These are phyloP conservation scores for Plantago ovata DNA, from an alignment of 257 asterid genomes.

Conservation along the genomic window DNA sequence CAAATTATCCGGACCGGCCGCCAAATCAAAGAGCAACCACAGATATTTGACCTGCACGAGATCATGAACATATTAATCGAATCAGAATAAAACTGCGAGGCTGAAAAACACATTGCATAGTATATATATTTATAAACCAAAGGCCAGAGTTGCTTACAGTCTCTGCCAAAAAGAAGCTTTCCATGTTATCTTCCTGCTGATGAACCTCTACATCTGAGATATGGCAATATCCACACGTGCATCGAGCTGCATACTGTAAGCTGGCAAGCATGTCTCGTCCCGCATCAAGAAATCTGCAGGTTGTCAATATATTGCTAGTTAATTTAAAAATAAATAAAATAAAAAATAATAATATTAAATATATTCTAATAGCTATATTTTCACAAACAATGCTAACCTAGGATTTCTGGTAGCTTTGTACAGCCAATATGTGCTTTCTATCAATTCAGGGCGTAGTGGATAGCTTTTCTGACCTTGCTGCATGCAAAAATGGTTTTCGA, in stretches of 20 bases:
- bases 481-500: conserved; percentile 7
- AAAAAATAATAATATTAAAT: too few relatives aligned
- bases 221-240: conserved; percentile 97
- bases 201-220: conserved; percentile 95
- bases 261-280: conserved; percentile 97
- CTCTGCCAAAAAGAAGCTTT: conserved; percentile 98
- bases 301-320: too few relatives aligned
- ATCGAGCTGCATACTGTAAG: conserved; percentile 86
- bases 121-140: too few relatives aligned
- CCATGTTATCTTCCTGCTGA: conserved; percentile 97
- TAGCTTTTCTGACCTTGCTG: conserved; percentile 99
- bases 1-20: conserved; percentile 95
- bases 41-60: conserved; percentile 78
- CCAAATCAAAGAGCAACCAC: conserved; percentile 97
- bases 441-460: conserved; percentile 93
- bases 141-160: conserved; percentile 48
- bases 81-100: too few relatives aligned
- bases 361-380: conserved; percentile 7
- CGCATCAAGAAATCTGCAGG: conserved; percentile 78
- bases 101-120: too few relatives aligned
- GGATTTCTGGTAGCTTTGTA: conserved; percentile 96
- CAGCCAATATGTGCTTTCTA: conserved; percentile 97
- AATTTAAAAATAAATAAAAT: background rate
- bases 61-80: conserved; percentile 1
- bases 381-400: conserved; percentile 45